Conservation (phyloP, 2,329 filamentous ascomycete genomes). For the Trichoderma harzianum region DNA sequence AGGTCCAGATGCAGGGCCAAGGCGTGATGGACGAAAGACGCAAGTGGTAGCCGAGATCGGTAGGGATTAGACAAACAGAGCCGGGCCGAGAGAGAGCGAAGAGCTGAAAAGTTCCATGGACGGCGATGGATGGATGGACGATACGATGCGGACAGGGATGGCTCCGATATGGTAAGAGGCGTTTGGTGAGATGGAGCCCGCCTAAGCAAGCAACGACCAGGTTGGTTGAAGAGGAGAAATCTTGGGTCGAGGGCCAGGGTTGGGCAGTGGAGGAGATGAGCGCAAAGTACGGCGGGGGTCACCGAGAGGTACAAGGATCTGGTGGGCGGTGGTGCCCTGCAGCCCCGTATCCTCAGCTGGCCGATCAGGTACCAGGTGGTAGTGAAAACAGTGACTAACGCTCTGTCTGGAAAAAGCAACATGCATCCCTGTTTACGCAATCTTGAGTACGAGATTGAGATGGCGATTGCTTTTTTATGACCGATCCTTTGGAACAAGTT, state of each 20-base stretch:
- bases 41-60: slow-evolving; percentile 1
- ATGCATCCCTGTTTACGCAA: not conserved
- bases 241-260: not conserved
- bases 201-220: not conserved
- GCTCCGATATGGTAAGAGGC: not conserved
- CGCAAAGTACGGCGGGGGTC: not conserved
- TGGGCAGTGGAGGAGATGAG: not conserved
- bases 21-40: not conserved
- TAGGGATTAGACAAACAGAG: not conserved
- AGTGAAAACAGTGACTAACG: not conserved
- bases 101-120: not conserved
- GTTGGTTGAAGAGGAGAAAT: slow-evolving; percentile 1
- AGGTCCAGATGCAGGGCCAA: not conserved
- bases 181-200: not conserved
- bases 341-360: not conserved
- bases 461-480: not conserved
- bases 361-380: not conserved
- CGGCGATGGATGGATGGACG: not conserved
- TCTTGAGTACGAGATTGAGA: not conserved
- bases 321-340: not conserved
- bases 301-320: not conserved
- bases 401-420: not conserved
- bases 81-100: not conserved
- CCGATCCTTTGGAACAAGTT: not conserved
- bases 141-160: not conserved